A percentile compares a stretch with the other conserved stretches of the same genome.
Conservation (phyloP, 805 yeast genomes). For the Saccharomycopsis fibuligera region DNA sequence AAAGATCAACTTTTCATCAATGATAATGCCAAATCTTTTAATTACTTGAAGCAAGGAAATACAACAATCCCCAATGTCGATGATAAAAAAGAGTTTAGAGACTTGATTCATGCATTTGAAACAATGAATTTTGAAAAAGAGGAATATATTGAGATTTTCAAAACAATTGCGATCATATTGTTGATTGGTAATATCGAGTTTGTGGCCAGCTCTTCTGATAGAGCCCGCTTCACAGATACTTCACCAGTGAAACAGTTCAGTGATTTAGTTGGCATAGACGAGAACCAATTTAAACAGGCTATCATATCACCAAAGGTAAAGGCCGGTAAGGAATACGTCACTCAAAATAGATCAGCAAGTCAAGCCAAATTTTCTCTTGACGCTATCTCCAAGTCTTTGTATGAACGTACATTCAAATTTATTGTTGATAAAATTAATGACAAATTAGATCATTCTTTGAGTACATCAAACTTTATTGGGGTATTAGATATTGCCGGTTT, state of each 20-base stretch:
- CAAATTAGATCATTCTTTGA: slow-evolving; percentile 45
- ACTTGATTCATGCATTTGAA: slow-evolving; percentile 59
- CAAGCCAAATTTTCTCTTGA: slow-evolving; percentile 81
- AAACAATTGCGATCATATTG: slow-evolving; percentile 65
- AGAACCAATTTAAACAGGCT: slow-evolving; percentile 47
- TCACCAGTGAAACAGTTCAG: slow-evolving; percentile 48
- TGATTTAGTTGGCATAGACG: slow-evolving; percentile 57
- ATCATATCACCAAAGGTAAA: slow-evolving; percentile 76
- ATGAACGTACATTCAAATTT: slow-evolving; percentile 75
- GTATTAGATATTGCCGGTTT: slow-evolving; percentile 96
- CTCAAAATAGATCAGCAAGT: slow-evolving; percentile 67
- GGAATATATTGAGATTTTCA: slow-evolving; percentile 55
- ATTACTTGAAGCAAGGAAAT: slow-evolving; percentile 81
- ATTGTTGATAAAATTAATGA: slow-evolving; percentile 72
- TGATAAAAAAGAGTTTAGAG: slow-evolving; percentile 62
- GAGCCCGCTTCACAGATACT: slow-evolving; percentile 58
- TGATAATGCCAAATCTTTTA: slow-evolving; percentile 55
- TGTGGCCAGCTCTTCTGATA: slow-evolving; percentile 60
- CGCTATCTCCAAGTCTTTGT: slow-evolving; percentile 80
- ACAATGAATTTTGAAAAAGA: slow-evolving; percentile 60
- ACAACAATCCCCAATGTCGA: slow-evolving; percentile 66
- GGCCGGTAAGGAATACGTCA: slow-evolving; percentile 84
- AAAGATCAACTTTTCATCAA: slow-evolving; percentile 51
- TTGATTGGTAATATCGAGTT: slow-evolving; percentile 84
- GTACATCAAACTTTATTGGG: slow-evolving; percentile 66